Evolutionary conservation across 805 yeast species (phyloP).

Genomic region (Metschnikowia rubicola): DNA sequence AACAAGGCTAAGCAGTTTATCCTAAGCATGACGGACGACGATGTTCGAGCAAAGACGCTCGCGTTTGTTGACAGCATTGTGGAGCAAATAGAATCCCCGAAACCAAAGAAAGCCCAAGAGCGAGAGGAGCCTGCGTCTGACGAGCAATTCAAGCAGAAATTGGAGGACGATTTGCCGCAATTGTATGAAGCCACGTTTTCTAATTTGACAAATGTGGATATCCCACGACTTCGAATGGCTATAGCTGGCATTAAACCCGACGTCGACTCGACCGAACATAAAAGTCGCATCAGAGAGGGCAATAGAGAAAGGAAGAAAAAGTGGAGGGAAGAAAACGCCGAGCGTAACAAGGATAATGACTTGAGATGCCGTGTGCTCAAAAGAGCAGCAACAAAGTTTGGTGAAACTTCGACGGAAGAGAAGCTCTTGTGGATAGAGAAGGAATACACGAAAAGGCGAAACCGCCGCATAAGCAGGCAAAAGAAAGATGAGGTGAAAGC

Average conservation of each 20-base stretch:
- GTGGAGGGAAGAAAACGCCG: conserved; percentile 79
- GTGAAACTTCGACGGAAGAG: conserved; percentile 52
- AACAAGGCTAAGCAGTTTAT: conserved; percentile 31
- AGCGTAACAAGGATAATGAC: conserved; percentile 85
- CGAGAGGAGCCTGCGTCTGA: conserved; percentile 7
- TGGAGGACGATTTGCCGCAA: background rate
- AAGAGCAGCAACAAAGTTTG: conserved; percentile 66
- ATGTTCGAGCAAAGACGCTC: conserved; percentile 20
- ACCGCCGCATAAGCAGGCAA: conserved; percentile 52
- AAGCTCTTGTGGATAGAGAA: conserved; percentile 66
- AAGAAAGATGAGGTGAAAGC: conserved; percentile 25
- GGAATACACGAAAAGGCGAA: conserved; percentile 66
- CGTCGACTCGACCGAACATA: conserved; percentile 36
- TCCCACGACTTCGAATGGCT: conserved; percentile 18
- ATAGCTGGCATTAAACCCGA: conserved; percentile 24
- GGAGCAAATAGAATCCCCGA: conserved; percentile 1
- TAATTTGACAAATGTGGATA: conserved; percentile 25
- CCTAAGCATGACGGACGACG: conserved; percentile 14
- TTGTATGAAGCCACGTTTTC: conserved; percentile 20
- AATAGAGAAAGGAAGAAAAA: conserved; percentile 76
- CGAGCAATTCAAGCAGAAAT: background rate
- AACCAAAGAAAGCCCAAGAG: background rate
- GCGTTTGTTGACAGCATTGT: conserved; percentile 25
- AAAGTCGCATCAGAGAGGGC: conserved; percentile 58
- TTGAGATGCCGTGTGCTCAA: conserved; percentile 72